phyloP scores from a whole-genome alignment of 2,329 filamentous ascomycete genomes.

The Laburnicola sp. region DNA sequence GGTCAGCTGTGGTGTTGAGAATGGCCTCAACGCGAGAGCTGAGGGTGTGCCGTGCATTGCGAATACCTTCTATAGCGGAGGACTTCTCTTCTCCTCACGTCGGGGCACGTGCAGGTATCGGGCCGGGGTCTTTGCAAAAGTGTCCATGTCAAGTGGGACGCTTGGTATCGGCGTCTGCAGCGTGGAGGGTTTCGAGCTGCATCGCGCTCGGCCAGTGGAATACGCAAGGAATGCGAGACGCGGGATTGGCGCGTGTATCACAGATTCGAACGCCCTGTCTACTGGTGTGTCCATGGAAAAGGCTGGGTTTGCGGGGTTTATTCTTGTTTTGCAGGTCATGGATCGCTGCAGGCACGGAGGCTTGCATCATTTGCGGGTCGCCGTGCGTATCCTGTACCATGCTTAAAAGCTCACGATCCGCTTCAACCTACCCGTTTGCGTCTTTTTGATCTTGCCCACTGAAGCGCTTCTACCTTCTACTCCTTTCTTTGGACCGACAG shows the following conservation, averaged over 20 bases:
- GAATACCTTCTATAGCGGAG: no score
- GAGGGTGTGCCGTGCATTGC: background rate
- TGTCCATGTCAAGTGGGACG: background rate
- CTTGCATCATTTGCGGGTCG: constrained; percentile 37
- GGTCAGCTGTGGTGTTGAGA: constrained; percentile 7
- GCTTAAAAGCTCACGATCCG: constrained; percentile 32
- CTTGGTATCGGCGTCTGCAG: background rate
- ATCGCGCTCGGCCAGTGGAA: background rate
- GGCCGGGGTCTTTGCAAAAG: no score
- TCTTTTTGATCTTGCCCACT: background rate
- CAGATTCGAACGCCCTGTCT: constrained; percentile 11
- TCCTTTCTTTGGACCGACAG: background rate
- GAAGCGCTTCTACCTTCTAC: background rate
- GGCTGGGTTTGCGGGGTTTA: constrained; percentile 12
- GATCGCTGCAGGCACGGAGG: constrained; percentile 30
- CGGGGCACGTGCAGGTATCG: background rate
- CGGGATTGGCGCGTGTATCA: constrained; percentile 19
- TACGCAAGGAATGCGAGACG: constrained; percentile 12
- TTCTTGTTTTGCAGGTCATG: constrained; percentile 21
- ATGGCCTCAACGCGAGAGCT: background rate
- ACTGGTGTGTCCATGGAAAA: background rate
- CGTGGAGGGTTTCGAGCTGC: background rate
- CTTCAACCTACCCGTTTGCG: constrained; percentile 18
- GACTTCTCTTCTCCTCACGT: background rate
- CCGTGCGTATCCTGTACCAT: constrained; percentile 19